phyloP scores from a whole-genome alignment of 2,329 filamentous ascomycete genomes.

The Sporothrix sp. region DNA sequence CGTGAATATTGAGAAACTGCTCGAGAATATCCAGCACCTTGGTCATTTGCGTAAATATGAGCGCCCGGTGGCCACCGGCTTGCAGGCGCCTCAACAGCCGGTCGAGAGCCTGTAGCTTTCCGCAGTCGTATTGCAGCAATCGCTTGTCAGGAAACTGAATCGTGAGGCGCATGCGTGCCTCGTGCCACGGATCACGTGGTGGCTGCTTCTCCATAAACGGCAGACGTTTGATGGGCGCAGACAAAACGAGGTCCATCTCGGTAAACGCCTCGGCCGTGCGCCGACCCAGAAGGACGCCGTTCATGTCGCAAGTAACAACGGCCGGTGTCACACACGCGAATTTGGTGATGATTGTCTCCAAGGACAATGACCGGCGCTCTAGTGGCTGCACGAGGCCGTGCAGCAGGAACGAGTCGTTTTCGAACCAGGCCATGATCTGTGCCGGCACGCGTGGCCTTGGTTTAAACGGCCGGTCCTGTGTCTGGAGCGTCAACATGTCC shows the following conservation, averaged over 20 bases:
- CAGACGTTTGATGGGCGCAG: constrained; percentile 44
- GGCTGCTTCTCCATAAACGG: constrained; percentile 48
- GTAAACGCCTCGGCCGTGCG: constrained; percentile 48
- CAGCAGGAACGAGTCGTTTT: constrained; percentile 56
- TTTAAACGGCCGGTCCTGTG: constrained; percentile 48
- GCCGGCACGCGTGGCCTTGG: constrained; percentile 51
- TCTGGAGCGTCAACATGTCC: constrained; percentile 59
- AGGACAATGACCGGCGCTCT: constrained; percentile 57
- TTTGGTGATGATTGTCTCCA: constrained; percentile 70
- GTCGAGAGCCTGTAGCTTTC: constrained; percentile 86
- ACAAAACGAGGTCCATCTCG: constrained; percentile 46
- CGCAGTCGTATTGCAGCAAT: constrained; percentile 94
- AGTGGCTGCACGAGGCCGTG: constrained; percentile 63
- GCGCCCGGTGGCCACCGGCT: constrained; percentile 77
- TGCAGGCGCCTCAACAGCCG: constrained; percentile 78
- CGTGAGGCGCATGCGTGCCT: constrained; percentile 80
- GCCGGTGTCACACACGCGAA: constrained; percentile 90
- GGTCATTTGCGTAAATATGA: constrained; percentile 99
- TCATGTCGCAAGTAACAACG: constrained; percentile 71
- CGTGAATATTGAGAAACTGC: constrained; percentile 95
- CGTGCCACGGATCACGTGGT: constrained; percentile 75
- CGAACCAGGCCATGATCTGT: constrained; percentile 64
- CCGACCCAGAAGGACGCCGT: constrained; percentile 54
- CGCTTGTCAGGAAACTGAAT: constrained; percentile 96
- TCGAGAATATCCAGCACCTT: constrained; percentile 96